Percentiles rank a stretch among this genome's conserved stretches.
Evolutionary conservation across 441 rosid species (phyloP).

Genomic region (Rhodomyrtus psidioides): DNA sequence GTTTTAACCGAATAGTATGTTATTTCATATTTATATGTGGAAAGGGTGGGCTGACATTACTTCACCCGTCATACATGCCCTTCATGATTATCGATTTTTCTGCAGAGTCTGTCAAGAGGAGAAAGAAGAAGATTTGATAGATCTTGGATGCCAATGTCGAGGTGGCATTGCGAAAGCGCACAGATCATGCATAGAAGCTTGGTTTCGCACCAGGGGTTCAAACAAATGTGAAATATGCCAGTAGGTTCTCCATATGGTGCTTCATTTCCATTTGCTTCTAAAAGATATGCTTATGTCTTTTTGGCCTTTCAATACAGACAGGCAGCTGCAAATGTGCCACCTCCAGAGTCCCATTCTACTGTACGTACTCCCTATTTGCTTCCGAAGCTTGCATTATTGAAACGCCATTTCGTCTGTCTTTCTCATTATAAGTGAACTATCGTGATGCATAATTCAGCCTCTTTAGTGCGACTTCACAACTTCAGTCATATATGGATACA

Average conservation of each 20-base stretch:
- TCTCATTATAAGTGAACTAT: background rate
- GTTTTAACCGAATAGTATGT: background rate
- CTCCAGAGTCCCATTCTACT: conserved; percentile 59
- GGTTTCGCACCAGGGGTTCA: conserved; percentile 80
- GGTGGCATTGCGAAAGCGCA: conserved; percentile 81
- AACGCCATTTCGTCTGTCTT: background rate
- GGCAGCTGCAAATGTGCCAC: conserved; percentile 53
- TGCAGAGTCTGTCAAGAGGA: conserved; percentile 83
- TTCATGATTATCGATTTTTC: background rate
- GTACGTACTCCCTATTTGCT: conserved; percentile 34
- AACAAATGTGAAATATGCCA: conserved; percentile 93
- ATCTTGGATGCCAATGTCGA: conserved; percentile 81
- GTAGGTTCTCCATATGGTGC: conserved; percentile 26
- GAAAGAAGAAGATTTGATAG: conserved; percentile 68
- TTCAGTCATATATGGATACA: background rate
- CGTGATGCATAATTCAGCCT: background rate
- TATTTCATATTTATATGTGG: background rate
- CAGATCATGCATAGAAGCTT: conserved; percentile 70
- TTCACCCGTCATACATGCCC: background rate
- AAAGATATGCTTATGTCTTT: background rate
- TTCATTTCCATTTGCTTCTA: background rate
- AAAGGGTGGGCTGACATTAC: background rate
- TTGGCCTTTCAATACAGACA: conserved; percentile 37
- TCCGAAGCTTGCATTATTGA: background rate
- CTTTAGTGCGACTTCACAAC: background rate